A percentile compares a stretch with the other conserved stretches of the same genome.
Evolutionary conservation across 805 yeast species (phyloP).

Genomic region (Blastobotrys terrestris): DNA sequence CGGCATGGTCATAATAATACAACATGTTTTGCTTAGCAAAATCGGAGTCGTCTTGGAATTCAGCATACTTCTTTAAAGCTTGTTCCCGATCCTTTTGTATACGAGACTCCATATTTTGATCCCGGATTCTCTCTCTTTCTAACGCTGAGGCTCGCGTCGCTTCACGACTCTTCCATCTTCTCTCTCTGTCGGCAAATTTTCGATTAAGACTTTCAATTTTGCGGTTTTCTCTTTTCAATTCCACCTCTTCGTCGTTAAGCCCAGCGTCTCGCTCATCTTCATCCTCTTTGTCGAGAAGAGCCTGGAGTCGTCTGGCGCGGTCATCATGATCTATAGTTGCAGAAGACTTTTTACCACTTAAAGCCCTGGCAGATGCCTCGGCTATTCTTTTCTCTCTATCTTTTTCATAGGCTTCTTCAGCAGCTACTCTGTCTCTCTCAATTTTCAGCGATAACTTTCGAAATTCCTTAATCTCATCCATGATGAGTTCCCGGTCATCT

Average conservation of each 20-base stretch:
- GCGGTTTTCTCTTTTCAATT: constrained; percentile 7
- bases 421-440: constrained; percentile 13
- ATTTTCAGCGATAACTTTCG: constrained; percentile 16
- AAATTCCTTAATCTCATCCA: constrained; percentile 19
- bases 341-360: constrained; percentile 2
- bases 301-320: not conserved
- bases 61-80: constrained; percentile 12
- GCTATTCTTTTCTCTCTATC: constrained; percentile 12
- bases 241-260: constrained; percentile 2
- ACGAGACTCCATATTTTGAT: constrained; percentile 7
- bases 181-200: constrained; percentile 27
- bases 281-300: constrained; percentile 6
- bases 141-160: constrained; percentile 31
- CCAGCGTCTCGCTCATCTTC: constrained; percentile 12
- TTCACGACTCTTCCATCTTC: constrained; percentile 35
- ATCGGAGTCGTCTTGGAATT: constrained; percentile 21
- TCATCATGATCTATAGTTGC: not conserved
- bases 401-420: constrained; percentile 14
- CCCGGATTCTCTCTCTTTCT: constrained; percentile 17
- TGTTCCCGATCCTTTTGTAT: constrained; percentile 8
- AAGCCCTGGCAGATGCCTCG: constrained; percentile 3
- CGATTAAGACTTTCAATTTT: constrained; percentile 9
- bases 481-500: constrained; percentile 13
- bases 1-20: constrained; percentile 23
- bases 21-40: constrained; percentile 10